These are phyloP conservation scores for Erythrobasidium yunnanense DNA, from an alignment of 768 basidiomycete species.

Conservation along the genomic window DNA sequence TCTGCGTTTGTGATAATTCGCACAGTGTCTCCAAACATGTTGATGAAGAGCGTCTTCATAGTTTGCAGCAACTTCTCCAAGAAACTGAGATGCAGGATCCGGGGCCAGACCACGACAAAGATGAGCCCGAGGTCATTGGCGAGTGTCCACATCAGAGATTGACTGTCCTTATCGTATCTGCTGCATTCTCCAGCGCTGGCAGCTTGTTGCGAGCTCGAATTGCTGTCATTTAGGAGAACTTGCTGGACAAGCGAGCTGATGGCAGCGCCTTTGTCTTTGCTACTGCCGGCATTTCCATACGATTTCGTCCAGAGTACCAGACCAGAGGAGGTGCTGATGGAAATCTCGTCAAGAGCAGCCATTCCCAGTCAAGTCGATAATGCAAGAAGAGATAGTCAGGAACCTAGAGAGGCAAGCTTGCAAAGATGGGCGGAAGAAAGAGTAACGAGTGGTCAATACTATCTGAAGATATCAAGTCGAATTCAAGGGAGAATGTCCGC, in stretches of 20 bases:
- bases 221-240: constrained; percentile 12
- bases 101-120: constrained; percentile 94
- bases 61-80: constrained; percentile 74
- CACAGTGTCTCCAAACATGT: constrained; percentile 74
- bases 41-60: constrained; percentile 72
- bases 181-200: background rate
- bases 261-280: background rate
- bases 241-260: constrained; percentile 26
- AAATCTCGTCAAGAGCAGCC: constrained; percentile 9
- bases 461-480: too few relatives aligned
- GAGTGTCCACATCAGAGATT: constrained; percentile 76
- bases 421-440: too few relatives aligned
- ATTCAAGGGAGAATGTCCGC: too few relatives aligned
- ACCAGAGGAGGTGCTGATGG: constrained; percentile 6
- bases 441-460: too few relatives aligned
- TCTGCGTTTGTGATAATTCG: constrained; percentile 58
- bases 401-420: too few relatives aligned
- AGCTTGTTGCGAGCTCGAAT: background rate
- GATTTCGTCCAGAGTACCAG: constrained; percentile 15
- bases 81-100: constrained; percentile 86
- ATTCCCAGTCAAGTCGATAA: too few relatives aligned
- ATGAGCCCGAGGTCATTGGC: constrained; percentile 92
- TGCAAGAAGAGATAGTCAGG: too few relatives aligned
- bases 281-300: background rate
- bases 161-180: constrained; percentile 19